A percentile compares a stretch with the other conserved stretches of the same genome.
Evolutionary conservation across 164 flowering plant genomes (phyloP).

Genomic region (Malania oleifera): DNA sequence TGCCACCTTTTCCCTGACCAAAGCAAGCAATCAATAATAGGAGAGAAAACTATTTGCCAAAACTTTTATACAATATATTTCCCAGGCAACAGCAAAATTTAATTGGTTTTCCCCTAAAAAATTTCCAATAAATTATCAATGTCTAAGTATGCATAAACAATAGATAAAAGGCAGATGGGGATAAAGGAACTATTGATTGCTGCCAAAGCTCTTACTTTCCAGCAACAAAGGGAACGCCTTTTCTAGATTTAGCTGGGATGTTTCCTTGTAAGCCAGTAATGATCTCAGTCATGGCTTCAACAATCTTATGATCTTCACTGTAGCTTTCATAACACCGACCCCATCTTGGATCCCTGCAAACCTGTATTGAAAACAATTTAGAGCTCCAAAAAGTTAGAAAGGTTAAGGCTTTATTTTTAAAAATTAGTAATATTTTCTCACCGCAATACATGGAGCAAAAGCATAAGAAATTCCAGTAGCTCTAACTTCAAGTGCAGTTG

Average conservation of each 20-base stretch:
- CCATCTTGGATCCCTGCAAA: slow-evolving; percentile 69
- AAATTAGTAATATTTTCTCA: slow-evolving; percentile 7
- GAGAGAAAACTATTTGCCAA: not conserved
- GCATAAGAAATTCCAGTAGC: slow-evolving; percentile 57
- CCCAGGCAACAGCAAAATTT: not conserved
- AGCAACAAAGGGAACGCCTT: slow-evolving; percentile 41
- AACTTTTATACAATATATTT: too few species aligned
- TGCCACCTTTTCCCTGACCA: slow-evolving; percentile 27
- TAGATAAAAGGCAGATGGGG: not conserved
- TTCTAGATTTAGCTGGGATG: slow-evolving; percentile 21
- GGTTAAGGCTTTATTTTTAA: not conserved
- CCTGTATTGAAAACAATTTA: slow-evolving; percentile 23
- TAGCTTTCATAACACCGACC: slow-evolving; percentile 64
- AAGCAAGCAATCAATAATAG: too few species aligned
- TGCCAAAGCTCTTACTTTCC: slow-evolving; percentile 36
- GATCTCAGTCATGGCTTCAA: slow-evolving; percentile 46
- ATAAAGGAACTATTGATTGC: not conserved
- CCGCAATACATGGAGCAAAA: slow-evolving; percentile 66
- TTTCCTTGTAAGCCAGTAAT: slow-evolving; percentile 56
- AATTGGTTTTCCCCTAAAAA: not conserved
- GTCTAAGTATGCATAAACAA: not conserved
- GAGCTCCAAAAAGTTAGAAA: not conserved
- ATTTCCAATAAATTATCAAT: too few species aligned
- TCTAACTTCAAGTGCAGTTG: slow-evolving; percentile 64
- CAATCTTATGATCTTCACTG: slow-evolving; percentile 47